Percentiles rank a stretch among this genome's conserved stretches.
Evolutionary conservation across 1,139 yeast genomes (phyloP).

Genomic region (Suhomyces wounanorum): DNA sequence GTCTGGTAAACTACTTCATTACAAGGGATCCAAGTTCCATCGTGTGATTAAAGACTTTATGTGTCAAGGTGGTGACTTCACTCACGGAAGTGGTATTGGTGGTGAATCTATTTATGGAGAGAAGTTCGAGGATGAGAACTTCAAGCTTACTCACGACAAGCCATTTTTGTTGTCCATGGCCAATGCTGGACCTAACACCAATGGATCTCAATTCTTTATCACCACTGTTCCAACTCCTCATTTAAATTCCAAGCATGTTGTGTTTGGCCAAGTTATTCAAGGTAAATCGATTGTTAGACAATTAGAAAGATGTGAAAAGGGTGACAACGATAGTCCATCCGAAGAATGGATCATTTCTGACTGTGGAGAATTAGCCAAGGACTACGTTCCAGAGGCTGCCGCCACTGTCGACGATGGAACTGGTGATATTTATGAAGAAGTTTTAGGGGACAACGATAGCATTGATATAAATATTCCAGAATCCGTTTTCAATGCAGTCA

Average conservation of each 20-base stretch:
- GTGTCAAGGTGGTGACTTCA: slow-evolving; percentile 98
- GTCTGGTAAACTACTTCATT: slow-evolving; percentile 66
- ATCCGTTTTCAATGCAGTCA: slow-evolving; percentile 67
- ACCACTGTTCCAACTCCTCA: slow-evolving; percentile 85
- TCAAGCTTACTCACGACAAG: slow-evolving; percentile 69
- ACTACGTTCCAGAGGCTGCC: slow-evolving; percentile 47
- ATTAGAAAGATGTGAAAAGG: slow-evolving; percentile 71
- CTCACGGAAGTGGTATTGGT: slow-evolving; percentile 86
- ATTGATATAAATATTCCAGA: slow-evolving; percentile 62
- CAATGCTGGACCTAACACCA: slow-evolving; percentile 92
- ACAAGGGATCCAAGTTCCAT: slow-evolving; percentile 84
- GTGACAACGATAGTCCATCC: slow-evolving; percentile 62
- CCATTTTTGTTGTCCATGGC: slow-evolving; percentile 96
- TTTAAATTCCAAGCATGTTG: slow-evolving; percentile 93
- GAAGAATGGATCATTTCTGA: slow-evolving; percentile 70
- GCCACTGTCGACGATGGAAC: slow-evolving; percentile 66
- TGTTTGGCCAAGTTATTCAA: slow-evolving; percentile 83
- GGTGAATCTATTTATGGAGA: slow-evolving; percentile 96
- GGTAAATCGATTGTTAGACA: slow-evolving; percentile 82
- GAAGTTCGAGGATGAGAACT: slow-evolving; percentile 92
- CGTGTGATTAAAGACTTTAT: slow-evolving; percentile 88
- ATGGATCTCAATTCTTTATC: slow-evolving; percentile 93
- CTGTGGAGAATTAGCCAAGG: slow-evolving; percentile 74
- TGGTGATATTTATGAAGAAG: slow-evolving; percentile 83
- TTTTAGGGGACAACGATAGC: slow-evolving; percentile 69